Evolutionary conservation across 495 filamentous ascomycete genomes (phyloP), one percentile per base, ranked within the genome.

Genomic region (Xylona heveae): DNA sequence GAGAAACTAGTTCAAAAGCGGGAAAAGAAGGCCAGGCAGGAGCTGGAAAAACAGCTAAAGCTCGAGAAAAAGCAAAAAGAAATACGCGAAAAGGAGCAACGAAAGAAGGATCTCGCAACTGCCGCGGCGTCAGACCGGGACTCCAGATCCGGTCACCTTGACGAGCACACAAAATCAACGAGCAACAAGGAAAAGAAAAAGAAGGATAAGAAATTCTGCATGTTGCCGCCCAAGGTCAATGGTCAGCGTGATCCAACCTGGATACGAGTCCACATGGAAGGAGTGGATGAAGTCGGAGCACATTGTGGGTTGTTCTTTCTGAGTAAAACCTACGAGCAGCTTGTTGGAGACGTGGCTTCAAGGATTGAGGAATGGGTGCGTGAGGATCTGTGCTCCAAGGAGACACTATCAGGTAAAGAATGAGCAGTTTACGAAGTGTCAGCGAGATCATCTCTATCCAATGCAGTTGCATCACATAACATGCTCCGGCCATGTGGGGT

Each of bases 241-340:
- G 54, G 66, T 6, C 34, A 47, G 31, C 44, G 52, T 4, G 78
- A 91, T 45, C 46, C 66, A 19, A 63, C 66, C 28, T 92, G 83
- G 83, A 50, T 75, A 3, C 59, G 70, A 21, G 59, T 92, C 0
- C 71, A 65, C 44, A 85, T 93, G 75, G 62, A 71, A 19, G 69
- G 70, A 22, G 72, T 85, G 29, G 80, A 91, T 44, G 78, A 91
- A 43, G 78, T 92, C 3, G 69, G 63, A 5, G 83, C 83, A 3
- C 83, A 93, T 48, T 82, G 77, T 32, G 72, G 78, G 2, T 53
- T 93, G 35, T 93, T 93, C 48, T 68, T 80, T 24, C 54, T 66
- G 0, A 55, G 61, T 15, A 45, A 53, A 35, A 52, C 78, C 24
- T 90, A 93, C 47, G 77, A 85, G 44, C 48, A 50, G 40, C 53